Base-by-base conservation (phyloP, 73 alveolate species). In the Blepharisma stoltei region DNA sequence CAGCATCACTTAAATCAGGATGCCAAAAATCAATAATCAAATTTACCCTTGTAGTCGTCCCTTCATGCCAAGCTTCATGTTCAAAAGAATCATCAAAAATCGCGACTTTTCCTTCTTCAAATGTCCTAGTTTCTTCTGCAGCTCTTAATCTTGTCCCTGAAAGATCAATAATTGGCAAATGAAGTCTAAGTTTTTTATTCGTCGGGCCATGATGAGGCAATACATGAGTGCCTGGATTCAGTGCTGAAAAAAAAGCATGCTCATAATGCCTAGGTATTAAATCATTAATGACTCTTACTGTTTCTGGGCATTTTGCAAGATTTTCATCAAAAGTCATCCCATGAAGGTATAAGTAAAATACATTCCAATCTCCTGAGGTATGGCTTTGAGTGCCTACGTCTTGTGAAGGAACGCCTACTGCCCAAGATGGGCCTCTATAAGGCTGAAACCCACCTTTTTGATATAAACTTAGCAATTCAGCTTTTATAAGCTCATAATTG, bases 41-140 rank as follows among this genome's bases (percentile, higher is more conserved):
- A 45, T 77, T 84, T 6, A 91, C 68, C 66, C 97, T 77, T 14
- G 97, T 91, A 37, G 54, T 54, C n/a, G 81, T 88, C 2, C 97
- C 97, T 47, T 91, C 94, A 78, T 91, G 95, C 97, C 97, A 91
- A 11, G 95, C 97, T 78, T 91, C 97, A 75, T 91, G 97, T 50
- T 88, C 90, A 60, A 91, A 91, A 20, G 95, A 88, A 66, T 91
- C 97, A 71, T 91, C 97, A 67, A 91, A 91, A 5, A 91, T 90
- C 6, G 83, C 70, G 54, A 89, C 80, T 60, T 85, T 70, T 18
- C 88, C 95, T 80, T 88, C 69, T 54, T 84, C 85, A 27, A 85
- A 82, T 44, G 78, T 55, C 54, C 70, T 71, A 6, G 81, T 70
- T 6, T 84, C 88, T 60, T 91, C 97, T 5, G 95, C 97, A 18